Base-by-base conservation (phyloP, 108 stramenopile species). In the Cylindrotheca closterium region DNA sequence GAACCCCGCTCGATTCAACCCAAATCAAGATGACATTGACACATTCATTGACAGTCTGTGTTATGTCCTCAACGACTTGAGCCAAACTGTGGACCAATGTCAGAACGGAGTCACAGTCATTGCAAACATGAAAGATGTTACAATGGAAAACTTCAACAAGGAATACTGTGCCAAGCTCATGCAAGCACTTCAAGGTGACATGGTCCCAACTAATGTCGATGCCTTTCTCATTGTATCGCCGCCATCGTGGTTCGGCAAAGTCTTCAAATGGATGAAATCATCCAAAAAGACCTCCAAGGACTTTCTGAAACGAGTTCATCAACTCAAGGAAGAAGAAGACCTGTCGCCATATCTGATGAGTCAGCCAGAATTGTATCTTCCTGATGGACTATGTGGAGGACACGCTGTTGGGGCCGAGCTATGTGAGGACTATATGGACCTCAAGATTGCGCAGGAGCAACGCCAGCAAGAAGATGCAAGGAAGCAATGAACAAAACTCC, bases 181-280 rank as follows among this genome's bases (percentile, higher is more conserved):
- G 73, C 58, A 48, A 42, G 62, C 49, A 23, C 51, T 83, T 22
- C 78, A 83, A 56, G 82, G 82, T 12, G 33, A 63, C 0, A 28
- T 58, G 42, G 53, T 70, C 28, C 82, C 82, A 4, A 70, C 63
- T 26, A 68, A 73, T 2, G 82, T 83, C 10, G 33, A 56, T 12
- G 33, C 68, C 23, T 79, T 83, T 51, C 47, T 83, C n/a, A 79
- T 83, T 53, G 75, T 83, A 15, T 76, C 79, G 34, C 82, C 82
- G 27, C 82, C 82, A 0, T 33, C 45, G 8, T 83, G 78, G 76
- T 83, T 83, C 55, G 74, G 28, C 23, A 72, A 42, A 23, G 63
- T 80, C 34, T 77, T 75, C 72, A 58, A 26, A 10, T 70, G 69
- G 19, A 81, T 81, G 75, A 77, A 77, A 52, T 56, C 71, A 17